Base-by-base conservation (phyloP, 768 basidiomycete genomes). In the Russula sp. region DNA sequence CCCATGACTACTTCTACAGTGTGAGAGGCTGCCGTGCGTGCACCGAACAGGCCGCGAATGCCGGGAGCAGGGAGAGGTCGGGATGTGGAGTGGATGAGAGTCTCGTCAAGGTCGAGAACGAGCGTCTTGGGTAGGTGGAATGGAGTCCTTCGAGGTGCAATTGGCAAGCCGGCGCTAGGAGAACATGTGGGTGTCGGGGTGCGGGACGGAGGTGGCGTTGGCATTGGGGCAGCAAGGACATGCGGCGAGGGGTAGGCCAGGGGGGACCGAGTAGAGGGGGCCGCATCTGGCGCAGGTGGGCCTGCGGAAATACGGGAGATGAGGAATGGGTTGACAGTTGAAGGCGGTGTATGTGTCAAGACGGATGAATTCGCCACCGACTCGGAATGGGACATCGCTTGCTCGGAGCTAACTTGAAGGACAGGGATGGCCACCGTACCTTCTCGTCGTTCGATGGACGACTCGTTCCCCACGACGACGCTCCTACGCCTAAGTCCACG, bases 21-120 rank as follows among this genome's bases (percentile, higher is more conserved):
- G 77, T 92, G 91, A 6, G 88, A 87, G 44, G 87, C 82, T 57
- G 84, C 82, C 8, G 73, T 70, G 40, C 70, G 57, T n/a, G 62
- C 55, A 18, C 75, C 74, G 37, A 92, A 79, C 14, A 89, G 75
- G 39, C 87, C 84, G 2, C 83, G 80, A 27, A 86, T 80, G 37
- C 77, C 73, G 63, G 75, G 69, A 68, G 76, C 69, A 8, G 78
- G 73, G 39, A 89, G 79, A 31, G 91, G 88, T 42, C 93, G 82
- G 18, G 94, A 91, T 0, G 97, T 98, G 2, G 95, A 97, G 72
- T 99, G 97, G 62, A 98, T 98, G 53, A 99, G 84, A 0, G 97
- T 99, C 77, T 99, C 97, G 73, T 99, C 97, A 56, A 99, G 80
- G 76, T 99, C 97, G 49, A 99, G 84, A 35, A 99, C 94, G 42